phyloP scores from a whole-genome alignment of 306 rosid species.

The Luffa aegyptiaca region DNA sequence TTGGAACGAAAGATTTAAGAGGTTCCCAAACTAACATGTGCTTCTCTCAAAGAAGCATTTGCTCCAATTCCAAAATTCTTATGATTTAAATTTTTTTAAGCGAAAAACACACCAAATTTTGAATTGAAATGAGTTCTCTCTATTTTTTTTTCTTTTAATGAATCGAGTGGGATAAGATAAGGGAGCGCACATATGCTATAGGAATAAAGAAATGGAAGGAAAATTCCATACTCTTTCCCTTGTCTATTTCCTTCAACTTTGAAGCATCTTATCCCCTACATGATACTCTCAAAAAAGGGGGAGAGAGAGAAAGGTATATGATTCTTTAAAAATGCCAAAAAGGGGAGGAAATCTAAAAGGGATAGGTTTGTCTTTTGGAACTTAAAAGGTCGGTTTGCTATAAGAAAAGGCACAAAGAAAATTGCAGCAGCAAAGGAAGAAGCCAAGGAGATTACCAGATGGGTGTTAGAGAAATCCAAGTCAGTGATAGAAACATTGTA shows the following conservation, averaged over 20 bases:
- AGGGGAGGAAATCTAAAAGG: background rate
- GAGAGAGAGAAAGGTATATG: background rate
- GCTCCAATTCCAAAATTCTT: background rate
- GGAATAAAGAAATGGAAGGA: background rate
- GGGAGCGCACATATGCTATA: background rate
- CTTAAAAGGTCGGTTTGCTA: background rate
- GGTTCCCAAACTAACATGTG: too few species aligned
- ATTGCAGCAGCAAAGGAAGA: background rate
- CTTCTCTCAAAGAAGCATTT: too few species aligned
- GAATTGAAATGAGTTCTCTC: too few species aligned
- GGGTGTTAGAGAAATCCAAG: constrained; percentile 13
- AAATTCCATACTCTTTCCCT: background rate
- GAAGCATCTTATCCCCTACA: background rate
- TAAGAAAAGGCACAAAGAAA: background rate
- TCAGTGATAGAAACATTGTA: constrained; percentile 2
- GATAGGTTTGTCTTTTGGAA: background rate
- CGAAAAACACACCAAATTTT: too few species aligned
- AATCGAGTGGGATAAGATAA: background rate
- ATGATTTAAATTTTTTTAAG: too few species aligned
- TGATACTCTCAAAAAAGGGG: background rate
- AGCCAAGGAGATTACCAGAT: background rate
- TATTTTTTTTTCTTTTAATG: background rate
- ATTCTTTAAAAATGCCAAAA: background rate
- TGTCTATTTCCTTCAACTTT: background rate
- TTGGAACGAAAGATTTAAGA: background rate